These are phyloP conservation scores for Saprolegnia diclina DNA, from an alignment of 352 stramenopile species.

Conservation along the genomic window DNA sequence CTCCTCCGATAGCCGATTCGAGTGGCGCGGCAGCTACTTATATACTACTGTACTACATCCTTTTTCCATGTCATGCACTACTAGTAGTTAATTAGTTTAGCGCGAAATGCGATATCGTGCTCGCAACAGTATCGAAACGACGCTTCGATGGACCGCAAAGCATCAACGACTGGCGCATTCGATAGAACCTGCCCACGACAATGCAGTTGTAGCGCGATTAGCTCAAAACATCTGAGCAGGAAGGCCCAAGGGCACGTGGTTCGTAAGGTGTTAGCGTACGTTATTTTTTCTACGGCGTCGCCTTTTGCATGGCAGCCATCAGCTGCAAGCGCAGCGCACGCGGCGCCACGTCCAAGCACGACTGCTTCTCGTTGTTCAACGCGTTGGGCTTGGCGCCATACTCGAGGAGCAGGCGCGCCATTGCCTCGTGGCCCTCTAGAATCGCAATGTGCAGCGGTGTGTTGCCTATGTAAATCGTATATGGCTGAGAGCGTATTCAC, in stretches of 20 bases:
- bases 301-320: background rate
- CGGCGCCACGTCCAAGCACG: constrained; percentile 48
- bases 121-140: too few relatives aligned
- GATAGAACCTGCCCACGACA: too few relatives aligned
- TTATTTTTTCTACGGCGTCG: too few relatives aligned
- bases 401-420: constrained; percentile 55
- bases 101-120: too few relatives aligned
- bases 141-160: too few relatives aligned
- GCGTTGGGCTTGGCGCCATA: constrained; percentile 45
- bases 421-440: constrained; percentile 52
- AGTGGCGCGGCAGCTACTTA: background rate
- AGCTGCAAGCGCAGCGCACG: constrained; percentile 34
- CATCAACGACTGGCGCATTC: too few relatives aligned
- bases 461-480: constrained; percentile 37
- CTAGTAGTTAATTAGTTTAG: too few relatives aligned
- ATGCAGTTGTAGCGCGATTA: background rate
- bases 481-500: background rate
- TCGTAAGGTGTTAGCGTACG: too few relatives aligned
- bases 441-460: constrained; percentile 64
- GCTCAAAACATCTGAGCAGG: background rate
- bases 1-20: background rate
- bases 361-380: constrained; percentile 53
- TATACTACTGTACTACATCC: background rate
- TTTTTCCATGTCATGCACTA: background rate
- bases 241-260: too few relatives aligned